Percentiles rank a stretch among this genome's conserved stretches.
Conservation (phyloP, 139 green algal species). For the Coccomyxa sp. region DNA sequence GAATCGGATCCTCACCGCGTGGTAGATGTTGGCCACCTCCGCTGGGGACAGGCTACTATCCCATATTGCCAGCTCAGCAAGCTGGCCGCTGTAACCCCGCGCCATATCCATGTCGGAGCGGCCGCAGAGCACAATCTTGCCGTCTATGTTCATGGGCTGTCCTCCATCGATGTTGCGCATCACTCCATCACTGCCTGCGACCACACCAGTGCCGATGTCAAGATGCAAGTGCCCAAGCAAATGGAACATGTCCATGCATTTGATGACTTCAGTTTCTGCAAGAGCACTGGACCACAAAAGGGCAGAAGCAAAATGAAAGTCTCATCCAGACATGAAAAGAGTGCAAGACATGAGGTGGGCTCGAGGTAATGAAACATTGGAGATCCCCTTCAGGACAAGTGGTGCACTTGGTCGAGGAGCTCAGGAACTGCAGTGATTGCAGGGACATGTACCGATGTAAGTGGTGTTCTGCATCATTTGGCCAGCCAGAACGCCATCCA, state of each 20-base stretch:
- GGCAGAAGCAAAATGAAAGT: too few species aligned
- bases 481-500: constrained; percentile 39
- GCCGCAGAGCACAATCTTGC: constrained; percentile 34
- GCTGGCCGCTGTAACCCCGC: constrained; percentile 15
- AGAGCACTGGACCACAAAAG: too few species aligned
- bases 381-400: too few species aligned
- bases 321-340: too few species aligned
- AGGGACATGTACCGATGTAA: not conserved
- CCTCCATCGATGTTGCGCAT: constrained; percentile 25
- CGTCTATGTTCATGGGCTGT: constrained; percentile 23
- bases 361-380: too few species aligned
- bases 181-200: not conserved
- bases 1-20: not conserved
- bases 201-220: not conserved
- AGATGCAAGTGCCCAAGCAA: too few species aligned
- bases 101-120: constrained; percentile 6
- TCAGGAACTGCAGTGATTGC: too few species aligned
- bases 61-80: constrained; percentile 22
- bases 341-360: too few species aligned
- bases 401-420: too few species aligned
- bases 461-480: not conserved
- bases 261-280: too few species aligned
- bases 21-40: not conserved
- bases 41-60: constrained; percentile 3
- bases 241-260: too few species aligned